Evolutionary conservation across 345 rosid genomes (phyloP), one percentile per base, ranked within the genome.

Genomic region (Eucalyptus marginata): DNA sequence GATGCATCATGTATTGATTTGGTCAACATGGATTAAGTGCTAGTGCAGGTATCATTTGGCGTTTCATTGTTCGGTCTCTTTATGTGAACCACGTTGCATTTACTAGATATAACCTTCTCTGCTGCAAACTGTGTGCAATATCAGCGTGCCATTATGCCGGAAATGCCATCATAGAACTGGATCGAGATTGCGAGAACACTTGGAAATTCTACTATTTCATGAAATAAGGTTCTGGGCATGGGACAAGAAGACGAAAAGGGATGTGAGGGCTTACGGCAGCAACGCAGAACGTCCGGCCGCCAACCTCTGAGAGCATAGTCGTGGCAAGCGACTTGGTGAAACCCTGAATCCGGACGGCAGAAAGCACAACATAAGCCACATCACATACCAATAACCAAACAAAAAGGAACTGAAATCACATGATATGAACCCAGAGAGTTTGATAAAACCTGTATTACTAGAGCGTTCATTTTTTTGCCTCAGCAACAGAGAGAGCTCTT

Each of bases 241-340:
- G 66, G 66, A 27, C 66, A 27, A 59, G 66, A 59, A 59, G 68
- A 59, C 68, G 16, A 59, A 27, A 59, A 59, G 68, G 33, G 68
- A 59, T 6, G 16, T 29, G 33, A 59, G 25, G 84, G 89, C 96
- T 92, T 86, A 96, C 99, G 86, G 99, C 98, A 8, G 98, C 99
- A 47, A 99, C 99, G 90, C 96, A 95, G 87, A 97, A 97, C 50
- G 98, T 97, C 94, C 96, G 96, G 93, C 97, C 99, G 33, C 99
- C 99, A 89, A 97, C 96, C 95, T 97, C 99, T 15, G 99, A 97
- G 6, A 96, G 93, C 88, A 96, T 94, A 29, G 99, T 97, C 96
- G 97, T 96, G 81, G 97, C 98, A 46, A 97, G 94, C 14, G 99
- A 97, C 95, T 97, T 97, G 85, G 98, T 92, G 91, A 97, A 96